phyloP scores from a whole-genome alignment of 2,329 filamentous ascomycete species.

The Chaetomium globosum region DNA sequence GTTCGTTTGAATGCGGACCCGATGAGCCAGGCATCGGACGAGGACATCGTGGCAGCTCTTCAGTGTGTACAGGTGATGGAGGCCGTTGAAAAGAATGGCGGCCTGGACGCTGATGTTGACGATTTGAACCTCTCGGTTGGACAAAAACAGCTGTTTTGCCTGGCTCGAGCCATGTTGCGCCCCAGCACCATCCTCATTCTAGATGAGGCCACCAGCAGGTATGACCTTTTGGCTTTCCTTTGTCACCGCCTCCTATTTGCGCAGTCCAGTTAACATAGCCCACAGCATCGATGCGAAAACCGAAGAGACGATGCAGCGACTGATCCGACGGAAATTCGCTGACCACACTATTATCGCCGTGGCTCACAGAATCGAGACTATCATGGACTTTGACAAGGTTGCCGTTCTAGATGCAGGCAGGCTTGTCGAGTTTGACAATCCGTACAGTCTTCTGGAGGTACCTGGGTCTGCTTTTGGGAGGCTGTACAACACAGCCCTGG shows the following conservation, averaged over 20 bases:
- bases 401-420: conserved; percentile 49
- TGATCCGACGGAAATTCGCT: conserved; percentile 57
- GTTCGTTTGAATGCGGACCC: conserved; percentile 56
- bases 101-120: conserved; percentile 44
- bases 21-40: conserved; percentile 42
- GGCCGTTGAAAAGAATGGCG: conserved; percentile 44
- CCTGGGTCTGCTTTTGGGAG: conserved; percentile 28
- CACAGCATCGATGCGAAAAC: conserved; percentile 58
- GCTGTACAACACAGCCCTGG: conserved; percentile 29
- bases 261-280: not conserved
- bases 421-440: conserved; percentile 40
- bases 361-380: conserved; percentile 46
- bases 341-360: conserved; percentile 55
- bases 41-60: conserved; percentile 34
- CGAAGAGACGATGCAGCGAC: conserved; percentile 56
- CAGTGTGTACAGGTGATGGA: conserved; percentile 34
- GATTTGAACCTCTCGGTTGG: conserved; percentile 45
- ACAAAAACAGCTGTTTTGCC: conserved; percentile 54
- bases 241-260: not conserved
- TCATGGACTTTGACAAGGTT: conserved; percentile 55
- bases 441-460: conserved; percentile 31
- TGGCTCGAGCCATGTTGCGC: conserved; percentile 52
- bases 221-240: not conserved
- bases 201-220: conserved; percentile 49
- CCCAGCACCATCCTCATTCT: conserved; percentile 49